These are phyloP conservation scores for Hansfordia pulvinata DNA, from an alignment of 2,329 filamentous ascomycete genomes.

Conservation along the genomic window DNA sequence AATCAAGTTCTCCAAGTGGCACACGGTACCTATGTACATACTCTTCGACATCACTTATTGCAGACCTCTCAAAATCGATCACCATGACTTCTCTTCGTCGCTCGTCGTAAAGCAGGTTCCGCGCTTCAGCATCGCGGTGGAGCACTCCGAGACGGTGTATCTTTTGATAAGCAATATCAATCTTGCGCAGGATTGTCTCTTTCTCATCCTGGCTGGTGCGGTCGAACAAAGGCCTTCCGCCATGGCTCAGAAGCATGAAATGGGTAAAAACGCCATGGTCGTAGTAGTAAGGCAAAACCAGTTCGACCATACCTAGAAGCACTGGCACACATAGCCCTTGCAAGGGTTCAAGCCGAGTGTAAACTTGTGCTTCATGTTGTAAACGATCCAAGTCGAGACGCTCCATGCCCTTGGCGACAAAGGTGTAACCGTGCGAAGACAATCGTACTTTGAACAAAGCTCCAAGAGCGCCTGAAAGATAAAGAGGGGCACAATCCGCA, in stretches of 20 bases:
- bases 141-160: conserved; percentile 10
- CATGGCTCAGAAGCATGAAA: conserved; percentile 22
- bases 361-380: conserved; percentile 16
- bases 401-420: conserved; percentile 25
- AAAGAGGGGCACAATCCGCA: too few relatives aligned
- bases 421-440: conserved; percentile 22
- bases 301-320: conserved; percentile 17
- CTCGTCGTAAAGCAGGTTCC: conserved; percentile 18
- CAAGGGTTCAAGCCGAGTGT: conserved; percentile 14
- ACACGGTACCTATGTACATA: too few relatives aligned
- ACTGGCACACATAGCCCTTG: too few relatives aligned
- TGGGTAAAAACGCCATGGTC: conserved; percentile 14
- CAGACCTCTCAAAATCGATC: conserved; percentile 20
- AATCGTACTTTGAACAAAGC: too few relatives aligned
- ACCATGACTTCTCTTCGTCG: conserved; percentile 15
- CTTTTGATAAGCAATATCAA: conserved; percentile 3
- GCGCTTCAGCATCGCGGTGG: conserved; percentile 14
- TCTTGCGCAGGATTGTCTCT: conserved; percentile 3
- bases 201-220: conserved; percentile 4
- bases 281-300: conserved; percentile 17
- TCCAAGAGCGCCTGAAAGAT: too few relatives aligned
- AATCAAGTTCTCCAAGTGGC: too few relatives aligned
- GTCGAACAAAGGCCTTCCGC: conserved; percentile 11
- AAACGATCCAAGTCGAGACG: conserved; percentile 7
- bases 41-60: too few relatives aligned